Base-by-base conservation (phyloP, 106 monocot species). In the Dendrobium nobile region DNA sequence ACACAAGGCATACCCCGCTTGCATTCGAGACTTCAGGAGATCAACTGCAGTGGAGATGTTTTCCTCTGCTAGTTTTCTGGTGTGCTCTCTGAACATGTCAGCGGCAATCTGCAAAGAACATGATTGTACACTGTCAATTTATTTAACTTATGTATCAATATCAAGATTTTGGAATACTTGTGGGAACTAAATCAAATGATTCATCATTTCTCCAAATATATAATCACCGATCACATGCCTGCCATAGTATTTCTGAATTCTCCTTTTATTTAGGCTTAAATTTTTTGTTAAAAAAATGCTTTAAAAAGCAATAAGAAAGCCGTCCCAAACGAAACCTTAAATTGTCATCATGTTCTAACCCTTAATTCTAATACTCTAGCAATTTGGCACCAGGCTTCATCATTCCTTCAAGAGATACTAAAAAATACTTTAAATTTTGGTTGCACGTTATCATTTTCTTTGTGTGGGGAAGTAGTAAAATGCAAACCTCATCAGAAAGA, bases 401-500 rank as follows among this genome's bases (percentile, higher is more conserved):
- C 26, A 70, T 33, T 70, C 70, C 33, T 70, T 37, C 16, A 70
- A 70, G 4, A 65, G 24, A 65, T 65, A 65, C 10, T 64, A 22
- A 10, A n/a, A 70, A 33, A 70, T 33, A 15, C 13, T 70, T 31
- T 33, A 15, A n/a, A 67, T 27, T 28, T 67, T 3, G 2, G 22
- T 11, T 28, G 24, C 27, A 67, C 24, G 28, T 27, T 68, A 68
- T 68, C 11, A 27, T 10, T 68, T 68, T 28, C 27, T 4, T 4
- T 10, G 9, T 54, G 54, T 10, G 58, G 19, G 61, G 18, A n/a
- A 70, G 33, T 33, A 40, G 9, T 33, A 72, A 43, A 44, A 41
- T 41, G 16, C 41, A 40, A 86, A 99, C 99, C 91, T 99, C 95
- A 81, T 99, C 95, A 48, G 99, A 91, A 84, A 92, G 92, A 79